A percentile compares a stretch with the other conserved stretches of the same genome.
phyloP scores from a whole-genome alignment of 345 rosid genomes.

The Atalantia buxifolia region DNA sequence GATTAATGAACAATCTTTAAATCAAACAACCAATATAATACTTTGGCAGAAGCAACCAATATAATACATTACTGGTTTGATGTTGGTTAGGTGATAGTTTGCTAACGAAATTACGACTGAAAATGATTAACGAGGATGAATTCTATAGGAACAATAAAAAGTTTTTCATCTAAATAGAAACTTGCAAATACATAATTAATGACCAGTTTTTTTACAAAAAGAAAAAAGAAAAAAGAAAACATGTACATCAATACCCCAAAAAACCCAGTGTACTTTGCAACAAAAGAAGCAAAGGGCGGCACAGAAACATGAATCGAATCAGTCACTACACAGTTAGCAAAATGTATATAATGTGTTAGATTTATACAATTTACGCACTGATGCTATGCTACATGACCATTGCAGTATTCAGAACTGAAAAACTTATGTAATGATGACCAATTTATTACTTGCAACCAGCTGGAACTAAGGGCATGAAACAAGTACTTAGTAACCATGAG shows the following conservation, averaged over 20 bases:
- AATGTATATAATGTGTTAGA: neutral
- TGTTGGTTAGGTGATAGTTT: neutral
- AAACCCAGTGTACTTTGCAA: neutral
- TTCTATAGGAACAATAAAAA: too few species aligned
- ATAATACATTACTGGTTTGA: neutral
- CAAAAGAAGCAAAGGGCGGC: neutral
- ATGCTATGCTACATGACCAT: neutral
- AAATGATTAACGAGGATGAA: too few species aligned
- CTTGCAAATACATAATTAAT: neutral
- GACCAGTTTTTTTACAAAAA: neutral
- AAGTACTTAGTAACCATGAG: slow-evolving; percentile 4
- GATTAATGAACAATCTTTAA: too few species aligned
- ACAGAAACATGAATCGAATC: neutral
- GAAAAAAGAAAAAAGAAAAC: neutral
- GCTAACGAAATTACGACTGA: neutral
- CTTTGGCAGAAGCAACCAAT: neutral
- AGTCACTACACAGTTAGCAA: neutral
- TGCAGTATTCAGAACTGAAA: too few species aligned
- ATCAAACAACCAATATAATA: neutral
- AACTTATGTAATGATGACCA: neutral
- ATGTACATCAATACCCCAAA: neutral
- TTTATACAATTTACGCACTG: neutral
- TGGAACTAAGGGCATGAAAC: neutral
- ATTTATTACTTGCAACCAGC: neutral
- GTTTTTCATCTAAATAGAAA: neutral